Evolutionary conservation across 495 filamentous ascomycete genomes (phyloP).

Genomic region (Tuber calosporum): DNA sequence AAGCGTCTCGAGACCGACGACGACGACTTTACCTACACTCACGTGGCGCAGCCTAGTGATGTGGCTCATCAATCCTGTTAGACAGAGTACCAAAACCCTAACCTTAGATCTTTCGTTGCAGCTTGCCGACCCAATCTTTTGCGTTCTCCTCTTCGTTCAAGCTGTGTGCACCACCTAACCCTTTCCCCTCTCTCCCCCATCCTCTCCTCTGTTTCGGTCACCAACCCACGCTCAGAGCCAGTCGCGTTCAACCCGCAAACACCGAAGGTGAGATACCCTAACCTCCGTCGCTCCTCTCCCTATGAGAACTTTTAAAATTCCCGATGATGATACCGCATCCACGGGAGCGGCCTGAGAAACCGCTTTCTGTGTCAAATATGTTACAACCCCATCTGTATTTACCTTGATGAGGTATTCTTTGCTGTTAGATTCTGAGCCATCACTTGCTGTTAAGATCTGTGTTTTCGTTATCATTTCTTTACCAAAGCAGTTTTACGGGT

Average conservation of each 20-base stretch:
- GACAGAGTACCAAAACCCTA: background rate
- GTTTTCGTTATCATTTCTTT: background rate
- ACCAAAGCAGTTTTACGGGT: background rate
- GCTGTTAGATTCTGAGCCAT: constrained; percentile 18
- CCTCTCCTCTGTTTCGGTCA: background rate
- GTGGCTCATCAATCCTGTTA: background rate
- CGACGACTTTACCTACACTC: background rate
- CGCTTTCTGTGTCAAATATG: constrained; percentile 13
- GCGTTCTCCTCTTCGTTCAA: background rate
- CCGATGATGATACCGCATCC: constrained; percentile 20
- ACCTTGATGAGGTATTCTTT: constrained; percentile 25
- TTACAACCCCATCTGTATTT: constrained; percentile 28
- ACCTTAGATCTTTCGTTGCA: background rate
- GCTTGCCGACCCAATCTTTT: background rate
- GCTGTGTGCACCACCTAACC: background rate
- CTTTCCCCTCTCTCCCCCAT: background rate
- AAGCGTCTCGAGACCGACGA: background rate
- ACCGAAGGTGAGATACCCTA: background rate
- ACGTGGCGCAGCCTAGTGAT: background rate
- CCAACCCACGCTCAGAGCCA: background rate
- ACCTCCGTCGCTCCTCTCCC: background rate
- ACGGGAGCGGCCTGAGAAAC: constrained; percentile 21
- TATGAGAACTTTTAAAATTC: background rate
- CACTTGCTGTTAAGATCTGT: background rate
- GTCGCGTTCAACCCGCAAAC: background rate